Evolutionary conservation across 108 stramenopile genomes (phyloP).

Genomic region (Conticribra guillardii): DNA sequence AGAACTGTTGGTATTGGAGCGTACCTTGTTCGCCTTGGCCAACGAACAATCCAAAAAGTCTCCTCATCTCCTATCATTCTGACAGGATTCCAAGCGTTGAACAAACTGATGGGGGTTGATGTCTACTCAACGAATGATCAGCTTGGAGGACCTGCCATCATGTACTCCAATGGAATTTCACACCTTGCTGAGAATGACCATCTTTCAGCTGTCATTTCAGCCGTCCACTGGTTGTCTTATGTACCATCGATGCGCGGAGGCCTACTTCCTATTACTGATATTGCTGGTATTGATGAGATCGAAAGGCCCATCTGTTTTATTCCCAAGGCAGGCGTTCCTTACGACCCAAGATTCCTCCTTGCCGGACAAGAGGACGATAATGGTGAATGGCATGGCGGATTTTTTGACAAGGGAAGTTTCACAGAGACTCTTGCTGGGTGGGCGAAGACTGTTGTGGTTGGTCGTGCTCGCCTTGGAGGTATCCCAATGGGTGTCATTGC

Average conservation of each 20-base stretch:
- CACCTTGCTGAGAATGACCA: conserved; percentile 93
- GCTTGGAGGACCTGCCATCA: conserved; percentile 96
- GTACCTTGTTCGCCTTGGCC: conserved; percentile 98
- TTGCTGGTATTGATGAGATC: conserved; percentile 90
- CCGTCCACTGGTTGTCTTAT: conserved; percentile 95
- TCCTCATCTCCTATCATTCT: conserved; percentile 95
- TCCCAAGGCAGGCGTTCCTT: conserved; percentile 84
- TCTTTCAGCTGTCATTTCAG: conserved; percentile 86
- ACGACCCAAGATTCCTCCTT: conserved; percentile 93
- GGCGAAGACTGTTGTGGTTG: conserved; percentile 98
- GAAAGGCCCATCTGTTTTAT: conserved; percentile 87
- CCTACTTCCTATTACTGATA: conserved; percentile 86
- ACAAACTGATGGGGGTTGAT: conserved; percentile 98
- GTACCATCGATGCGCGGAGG: conserved; percentile 87
- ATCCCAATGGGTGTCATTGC: conserved; percentile 98
- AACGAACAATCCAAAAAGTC: conserved; percentile 97
- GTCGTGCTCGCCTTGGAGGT: conserved; percentile 96
- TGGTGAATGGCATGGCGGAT: conserved; percentile 90
- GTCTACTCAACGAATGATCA: conserved; percentile 99
- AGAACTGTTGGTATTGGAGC: conserved; percentile 99
- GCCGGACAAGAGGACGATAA: conserved; percentile 79
- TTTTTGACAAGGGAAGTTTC: conserved; percentile 98
- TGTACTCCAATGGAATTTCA: conserved; percentile 98
- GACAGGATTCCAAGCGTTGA: conserved; percentile 98
- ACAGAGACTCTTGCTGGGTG: conserved; percentile 96